Percentiles rank a stretch among this genome's conserved stretches.
Conservation (phyloP, 2,329 filamentous ascomycete species). For the Ascosphaera apis region DNA sequence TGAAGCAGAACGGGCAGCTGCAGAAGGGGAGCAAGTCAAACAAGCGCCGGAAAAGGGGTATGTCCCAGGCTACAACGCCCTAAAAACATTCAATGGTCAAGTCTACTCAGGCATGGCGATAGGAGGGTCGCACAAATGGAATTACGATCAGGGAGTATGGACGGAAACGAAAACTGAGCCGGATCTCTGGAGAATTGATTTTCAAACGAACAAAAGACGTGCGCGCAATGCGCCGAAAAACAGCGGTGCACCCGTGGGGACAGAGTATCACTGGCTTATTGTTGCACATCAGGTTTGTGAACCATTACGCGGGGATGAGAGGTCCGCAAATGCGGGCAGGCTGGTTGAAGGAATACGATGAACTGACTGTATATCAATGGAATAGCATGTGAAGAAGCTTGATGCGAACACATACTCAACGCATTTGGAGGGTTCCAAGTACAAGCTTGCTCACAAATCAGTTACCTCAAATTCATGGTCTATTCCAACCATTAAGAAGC, state of each 20-base stretch:
- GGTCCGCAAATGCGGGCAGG: background rate
- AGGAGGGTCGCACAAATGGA: conserved; percentile 16
- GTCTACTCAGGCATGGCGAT: conserved; percentile 17
- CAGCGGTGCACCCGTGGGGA: conserved; percentile 14
- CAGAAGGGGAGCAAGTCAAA: background rate
- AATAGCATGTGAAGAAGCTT: conserved; percentile 13
- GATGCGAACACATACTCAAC: conserved; percentile 17
- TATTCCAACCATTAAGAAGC: conserved; percentile 13
- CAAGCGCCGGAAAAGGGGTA: background rate
- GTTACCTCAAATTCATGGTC: conserved; percentile 13
- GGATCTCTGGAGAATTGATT: conserved; percentile 15
- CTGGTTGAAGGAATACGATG: background rate
- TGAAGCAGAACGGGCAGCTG: conserved; percentile 1
- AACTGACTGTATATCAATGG: background rate
- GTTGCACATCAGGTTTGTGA: conserved; percentile 13
- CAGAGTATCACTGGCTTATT: conserved; percentile 15
- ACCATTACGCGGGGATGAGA: background rate
- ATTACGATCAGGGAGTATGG: conserved; percentile 15
- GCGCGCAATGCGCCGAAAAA: conserved; percentile 12
- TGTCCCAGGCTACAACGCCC: conserved; percentile 11
- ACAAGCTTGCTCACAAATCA: conserved; percentile 15
- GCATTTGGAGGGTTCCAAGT: conserved; percentile 13
- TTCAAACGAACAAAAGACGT: conserved; percentile 12
- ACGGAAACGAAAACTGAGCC: conserved; percentile 16
- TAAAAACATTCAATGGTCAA: conserved; percentile 14